Evolutionary conservation across 148 eudicot genomes (phyloP).

Genomic region (Amaranthus cruentus): DNA sequence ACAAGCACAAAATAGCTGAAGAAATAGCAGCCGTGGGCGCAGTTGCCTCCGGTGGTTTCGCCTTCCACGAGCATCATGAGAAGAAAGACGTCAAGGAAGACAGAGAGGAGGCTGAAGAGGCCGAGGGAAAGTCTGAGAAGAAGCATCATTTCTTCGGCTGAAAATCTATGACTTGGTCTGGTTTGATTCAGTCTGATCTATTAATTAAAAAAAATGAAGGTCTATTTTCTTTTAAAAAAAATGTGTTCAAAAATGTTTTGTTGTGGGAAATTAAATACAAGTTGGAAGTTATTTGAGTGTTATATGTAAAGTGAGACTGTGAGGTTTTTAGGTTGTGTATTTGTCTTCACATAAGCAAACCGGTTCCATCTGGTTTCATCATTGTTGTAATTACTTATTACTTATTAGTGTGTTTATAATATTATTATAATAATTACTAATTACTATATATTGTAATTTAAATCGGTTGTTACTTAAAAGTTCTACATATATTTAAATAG

Average conservation of each 20-base stretch:
- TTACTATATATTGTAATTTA: too few relatives aligned
- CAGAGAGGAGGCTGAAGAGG: conserved; percentile 24
- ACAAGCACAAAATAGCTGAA: conserved; percentile 34
- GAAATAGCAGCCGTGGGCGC: conserved; percentile 30
- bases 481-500: too few relatives aligned
- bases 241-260: too few relatives aligned
- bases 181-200: background rate
- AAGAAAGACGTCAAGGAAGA: conserved; percentile 33
- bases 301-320: background rate
- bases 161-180: background rate
- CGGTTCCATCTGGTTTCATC: background rate
- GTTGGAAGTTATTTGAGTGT: background rate
- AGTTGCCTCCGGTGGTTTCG: conserved; percentile 35
- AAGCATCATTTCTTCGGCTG: conserved; percentile 31
- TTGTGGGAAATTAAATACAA: background rate
- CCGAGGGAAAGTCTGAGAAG: conserved; percentile 21
- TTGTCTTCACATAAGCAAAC: background rate
- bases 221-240: too few relatives aligned
- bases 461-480: too few relatives aligned
- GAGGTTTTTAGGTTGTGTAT: background rate
- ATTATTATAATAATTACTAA: background rate
- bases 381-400: background rate
- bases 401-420: background rate
- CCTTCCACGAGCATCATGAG: conserved; percentile 41
- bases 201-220: too few relatives aligned